Conservation (phyloP, 1,284 basidiomycete species). For the Pseudozyma thailandica region DNA sequence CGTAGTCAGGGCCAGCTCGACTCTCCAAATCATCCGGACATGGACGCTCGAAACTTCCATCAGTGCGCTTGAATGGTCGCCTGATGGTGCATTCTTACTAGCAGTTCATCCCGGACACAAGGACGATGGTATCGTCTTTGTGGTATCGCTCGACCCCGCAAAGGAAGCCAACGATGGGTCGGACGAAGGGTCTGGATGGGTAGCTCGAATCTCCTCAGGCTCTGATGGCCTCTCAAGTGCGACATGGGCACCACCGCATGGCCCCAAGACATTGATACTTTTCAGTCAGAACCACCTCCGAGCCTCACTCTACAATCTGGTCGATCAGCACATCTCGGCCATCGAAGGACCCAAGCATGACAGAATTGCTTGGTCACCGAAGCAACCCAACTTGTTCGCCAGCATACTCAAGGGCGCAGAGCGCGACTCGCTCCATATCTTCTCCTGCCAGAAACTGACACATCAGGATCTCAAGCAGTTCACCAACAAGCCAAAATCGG, state of each 20-base stretch:
- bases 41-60: conserved; percentile 54
- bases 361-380: conserved; percentile 35
- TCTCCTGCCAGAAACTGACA: conserved; percentile 23
- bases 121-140: conserved; percentile 51
- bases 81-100: conserved; percentile 55
- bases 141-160: conserved; percentile 59
- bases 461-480: conserved; percentile 23
- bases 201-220: conserved; percentile 54
- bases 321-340: conserved; percentile 48
- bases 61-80: conserved; percentile 53
- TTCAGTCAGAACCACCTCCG: conserved; percentile 51
- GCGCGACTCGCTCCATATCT: conserved; percentile 33
- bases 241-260: conserved; percentile 49
- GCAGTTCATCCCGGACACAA: conserved; percentile 31
- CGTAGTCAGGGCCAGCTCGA: conserved; percentile 55
- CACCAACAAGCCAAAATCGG: conserved; percentile 24
- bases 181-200: conserved; percentile 58
- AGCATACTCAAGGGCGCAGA: conserved; percentile 41
- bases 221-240: conserved; percentile 52
- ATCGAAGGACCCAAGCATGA: conserved; percentile 49
- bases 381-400: conserved; percentile 39
- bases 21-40: conserved; percentile 57
- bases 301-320: conserved; percentile 43
- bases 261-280: conserved; percentile 45
- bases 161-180: conserved; percentile 56